A percentile compares a stretch with the other conserved stretches of the same genome.
phyloP scores from a whole-genome alignment of 208 protist species.

The Phytomonas serpens region DNA sequence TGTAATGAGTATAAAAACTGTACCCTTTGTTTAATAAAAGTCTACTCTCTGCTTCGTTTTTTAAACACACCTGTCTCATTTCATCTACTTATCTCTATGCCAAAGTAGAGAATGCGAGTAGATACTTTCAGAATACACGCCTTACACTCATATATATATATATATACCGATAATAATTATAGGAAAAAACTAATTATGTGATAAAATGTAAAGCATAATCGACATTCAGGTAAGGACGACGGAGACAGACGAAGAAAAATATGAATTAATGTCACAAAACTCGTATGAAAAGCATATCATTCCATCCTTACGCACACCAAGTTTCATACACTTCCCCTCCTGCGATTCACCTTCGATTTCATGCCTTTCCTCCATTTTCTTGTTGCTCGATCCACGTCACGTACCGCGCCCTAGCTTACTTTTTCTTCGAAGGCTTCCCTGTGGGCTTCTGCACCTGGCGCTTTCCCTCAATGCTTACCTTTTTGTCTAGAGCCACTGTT shows the following conservation, averaged over 20 bases:
- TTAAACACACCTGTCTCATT: neutral
- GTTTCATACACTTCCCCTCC: neutral
- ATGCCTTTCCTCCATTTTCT: conserved; percentile 2
- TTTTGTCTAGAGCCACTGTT: conserved; percentile 80
- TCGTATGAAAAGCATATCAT: neutral
- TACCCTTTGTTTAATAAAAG: neutral
- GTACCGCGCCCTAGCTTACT: conserved; percentile 16
- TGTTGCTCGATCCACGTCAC: neutral
- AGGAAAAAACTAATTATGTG: conserved; percentile 11
- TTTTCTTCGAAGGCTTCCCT: conserved; percentile 42
- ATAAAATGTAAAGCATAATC: neutral
- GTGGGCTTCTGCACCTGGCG: conserved; percentile 11
- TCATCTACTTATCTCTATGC: neutral
- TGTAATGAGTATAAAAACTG: neutral
- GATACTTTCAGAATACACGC: neutral
- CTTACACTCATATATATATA: neutral
- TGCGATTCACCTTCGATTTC: conserved; percentile 2
- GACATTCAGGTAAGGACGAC: neutral
- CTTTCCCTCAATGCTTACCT: conserved; percentile 83
- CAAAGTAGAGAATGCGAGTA: conserved; percentile 1
- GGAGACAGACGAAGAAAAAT: conserved; percentile 13
- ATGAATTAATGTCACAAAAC: conserved; percentile 12
- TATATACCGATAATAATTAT: conserved; percentile 12
- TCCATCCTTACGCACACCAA: neutral
- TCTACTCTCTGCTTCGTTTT: neutral